phyloP scores from a whole-genome alignment of 306 rosid species.

The Acacia confusa region DNA sequence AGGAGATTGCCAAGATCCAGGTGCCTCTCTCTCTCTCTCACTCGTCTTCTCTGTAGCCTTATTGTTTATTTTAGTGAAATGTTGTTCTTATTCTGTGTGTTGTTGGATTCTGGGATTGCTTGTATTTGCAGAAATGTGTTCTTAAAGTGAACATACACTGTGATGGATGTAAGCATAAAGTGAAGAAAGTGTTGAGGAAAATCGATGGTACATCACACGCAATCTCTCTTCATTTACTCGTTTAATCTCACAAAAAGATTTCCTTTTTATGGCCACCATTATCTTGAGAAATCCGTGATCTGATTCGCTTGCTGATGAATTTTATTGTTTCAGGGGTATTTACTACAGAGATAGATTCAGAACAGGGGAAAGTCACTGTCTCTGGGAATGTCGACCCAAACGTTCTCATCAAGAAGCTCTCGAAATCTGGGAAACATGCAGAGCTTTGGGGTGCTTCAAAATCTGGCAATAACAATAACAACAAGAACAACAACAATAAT shows the following conservation, averaged over 20 bases:
- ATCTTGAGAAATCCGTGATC: neutral
- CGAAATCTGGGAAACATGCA: conserved; percentile 90
- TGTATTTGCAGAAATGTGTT: conserved; percentile 83
- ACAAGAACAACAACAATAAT: neutral
- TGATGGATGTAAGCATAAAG: conserved; percentile 93
- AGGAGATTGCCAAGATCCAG: conserved; percentile 96
- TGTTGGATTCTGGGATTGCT: conserved; percentile 39
- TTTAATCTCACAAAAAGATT: neutral
- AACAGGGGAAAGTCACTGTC: conserved; percentile 88
- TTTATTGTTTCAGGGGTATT: conserved; percentile 60
- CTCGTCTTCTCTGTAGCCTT: neutral
- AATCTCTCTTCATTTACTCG: neutral
- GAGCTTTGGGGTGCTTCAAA: conserved; percentile 76
- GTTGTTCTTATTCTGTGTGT: conserved; percentile 32
- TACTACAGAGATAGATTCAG: conserved; percentile 83
- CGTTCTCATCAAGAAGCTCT: conserved; percentile 80
- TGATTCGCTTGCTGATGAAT: neutral
- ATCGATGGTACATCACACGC: conserved; percentile 66
- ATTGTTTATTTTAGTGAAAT: neutral
- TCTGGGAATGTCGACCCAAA: conserved; percentile 87
- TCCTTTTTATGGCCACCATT: neutral
- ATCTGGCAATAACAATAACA: conserved; percentile 23
- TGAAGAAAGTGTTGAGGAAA: conserved; percentile 90
- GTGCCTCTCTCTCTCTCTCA: conserved; percentile 36
- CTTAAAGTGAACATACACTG: conserved; percentile 97